These are phyloP conservation scores for Mortierella sp. DNA, from an alignment of 371 early-diverging fungal genomes.

Conservation along the genomic window DNA sequence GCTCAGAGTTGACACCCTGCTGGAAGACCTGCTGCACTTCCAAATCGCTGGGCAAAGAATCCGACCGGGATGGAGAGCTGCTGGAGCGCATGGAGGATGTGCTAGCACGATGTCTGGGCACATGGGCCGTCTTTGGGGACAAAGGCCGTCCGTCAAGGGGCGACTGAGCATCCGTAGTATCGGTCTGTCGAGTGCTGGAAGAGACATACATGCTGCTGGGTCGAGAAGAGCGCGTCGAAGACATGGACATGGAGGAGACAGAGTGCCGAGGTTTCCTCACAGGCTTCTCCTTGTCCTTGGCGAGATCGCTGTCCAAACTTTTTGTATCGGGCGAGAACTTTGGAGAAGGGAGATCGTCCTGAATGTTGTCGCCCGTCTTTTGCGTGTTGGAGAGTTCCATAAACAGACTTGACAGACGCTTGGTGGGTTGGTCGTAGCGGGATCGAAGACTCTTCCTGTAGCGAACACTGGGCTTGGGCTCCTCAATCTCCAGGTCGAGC, in stretches of 20 bases:
- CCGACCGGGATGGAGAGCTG: neutral
- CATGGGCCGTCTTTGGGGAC: neutral
- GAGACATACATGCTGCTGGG: constrained; percentile 16
- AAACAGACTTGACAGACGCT: constrained; percentile 47
- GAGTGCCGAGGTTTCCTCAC: constrained; percentile 23
- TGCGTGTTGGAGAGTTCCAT: constrained; percentile 47
- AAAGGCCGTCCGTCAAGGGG: constrained; percentile 9
- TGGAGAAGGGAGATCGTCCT: neutral
- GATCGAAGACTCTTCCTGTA: constrained; percentile 23
- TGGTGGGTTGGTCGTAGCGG: constrained; percentile 27
- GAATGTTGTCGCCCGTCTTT: constrained; percentile 16
- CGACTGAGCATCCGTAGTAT: neutral
- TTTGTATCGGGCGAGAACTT: neutral
- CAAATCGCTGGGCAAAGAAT: neutral
- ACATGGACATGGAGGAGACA: constrained; percentile 15
- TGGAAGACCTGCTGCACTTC: constrained; percentile 10
- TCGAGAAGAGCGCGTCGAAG: constrained; percentile 16
- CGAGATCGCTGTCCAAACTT: constrained; percentile 6
- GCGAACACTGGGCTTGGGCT: constrained; percentile 21
- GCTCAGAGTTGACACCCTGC: constrained; percentile 22
- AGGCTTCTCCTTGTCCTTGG: constrained; percentile 16
- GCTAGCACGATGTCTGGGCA: constrained; percentile 28
- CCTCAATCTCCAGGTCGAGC: constrained; percentile 28
- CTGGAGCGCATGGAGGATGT: constrained; percentile 17
- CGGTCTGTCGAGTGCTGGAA: neutral